phyloP scores from a whole-genome alignment of 1,139 yeast species.

The Lodderomyces oxycetoniae region DNA sequence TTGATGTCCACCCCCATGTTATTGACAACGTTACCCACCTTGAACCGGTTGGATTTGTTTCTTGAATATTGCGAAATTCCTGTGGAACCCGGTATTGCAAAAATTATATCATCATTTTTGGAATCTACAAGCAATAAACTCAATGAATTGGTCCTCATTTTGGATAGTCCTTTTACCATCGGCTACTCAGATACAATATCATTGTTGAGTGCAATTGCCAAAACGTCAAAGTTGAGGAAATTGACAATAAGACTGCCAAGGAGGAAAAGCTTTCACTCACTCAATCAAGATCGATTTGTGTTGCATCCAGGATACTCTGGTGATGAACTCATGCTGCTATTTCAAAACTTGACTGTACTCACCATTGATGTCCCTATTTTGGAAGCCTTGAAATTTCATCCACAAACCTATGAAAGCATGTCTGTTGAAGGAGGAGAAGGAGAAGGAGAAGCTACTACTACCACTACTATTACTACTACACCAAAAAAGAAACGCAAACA shows the following conservation, averaged over 20 bases:
- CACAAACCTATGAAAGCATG: conserved; percentile 2
- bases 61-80: conserved; percentile 21
- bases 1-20: conserved; percentile 9
- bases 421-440: background rate
- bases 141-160: conserved; percentile 8
- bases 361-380: conserved; percentile 15
- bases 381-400: conserved; percentile 10
- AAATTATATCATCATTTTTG: conserved; percentile 2
- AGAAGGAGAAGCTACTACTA: background rate
- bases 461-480: background rate
- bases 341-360: conserved; percentile 9
- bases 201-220: conserved; percentile 14
- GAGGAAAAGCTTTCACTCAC: conserved; percentile 11
- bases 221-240: conserved; percentile 10
- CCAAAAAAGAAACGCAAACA: conserved; percentile 2
- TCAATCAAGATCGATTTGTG: conserved; percentile 10
- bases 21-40: conserved; percentile 8
- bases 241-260: conserved; percentile 16
- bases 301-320: conserved; percentile 10
- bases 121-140: conserved; percentile 1
- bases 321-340: conserved; percentile 8
- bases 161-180: conserved; percentile 11
- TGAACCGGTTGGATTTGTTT: conserved; percentile 24
- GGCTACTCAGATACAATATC: conserved; percentile 14
- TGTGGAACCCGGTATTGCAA: background rate